These are phyloP conservation scores for Pseudozyma tsukubaensis DNA, from an alignment of 1,284 basidiomycete genomes.

Conservation along the genomic window DNA sequence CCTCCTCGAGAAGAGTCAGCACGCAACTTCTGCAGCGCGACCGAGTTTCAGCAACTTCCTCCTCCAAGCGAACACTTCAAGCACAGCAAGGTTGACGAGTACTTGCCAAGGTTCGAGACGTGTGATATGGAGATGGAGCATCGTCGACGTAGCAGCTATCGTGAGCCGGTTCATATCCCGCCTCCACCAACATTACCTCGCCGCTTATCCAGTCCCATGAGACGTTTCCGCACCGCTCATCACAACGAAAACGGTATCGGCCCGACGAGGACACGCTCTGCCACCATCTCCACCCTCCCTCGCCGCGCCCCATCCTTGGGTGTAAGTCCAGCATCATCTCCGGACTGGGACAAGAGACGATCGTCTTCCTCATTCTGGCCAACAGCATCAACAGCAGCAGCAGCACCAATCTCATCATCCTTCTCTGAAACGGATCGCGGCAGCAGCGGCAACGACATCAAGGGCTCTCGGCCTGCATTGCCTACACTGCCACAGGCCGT, in stretches of 20 bases:
- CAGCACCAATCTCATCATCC: not conserved
- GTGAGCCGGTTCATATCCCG: no score
- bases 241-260: not conserved
- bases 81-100: not conserved
- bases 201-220: not conserved
- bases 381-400: not conserved
- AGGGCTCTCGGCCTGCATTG: constrained; percentile 6
- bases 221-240: not conserved
- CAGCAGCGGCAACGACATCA: not conserved
- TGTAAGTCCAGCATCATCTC: not conserved
- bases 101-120: constrained; percentile 9
- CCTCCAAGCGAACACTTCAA: not conserved
- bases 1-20: constrained; percentile 5
- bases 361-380: constrained; percentile 1
- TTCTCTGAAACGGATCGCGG: not conserved
- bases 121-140: no score
- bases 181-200: not conserved
- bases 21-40: constrained; percentile 2
- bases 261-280: constrained; percentile 10
- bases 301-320: not conserved
- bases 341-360: not conserved
- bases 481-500: not conserved
- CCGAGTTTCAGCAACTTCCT: constrained; percentile 1
- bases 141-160: no score
- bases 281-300: constrained; percentile 23